Base-by-base conservation (phyloP, 352 stramenopile genomes). In the Globisporangium perplexum region DNA sequence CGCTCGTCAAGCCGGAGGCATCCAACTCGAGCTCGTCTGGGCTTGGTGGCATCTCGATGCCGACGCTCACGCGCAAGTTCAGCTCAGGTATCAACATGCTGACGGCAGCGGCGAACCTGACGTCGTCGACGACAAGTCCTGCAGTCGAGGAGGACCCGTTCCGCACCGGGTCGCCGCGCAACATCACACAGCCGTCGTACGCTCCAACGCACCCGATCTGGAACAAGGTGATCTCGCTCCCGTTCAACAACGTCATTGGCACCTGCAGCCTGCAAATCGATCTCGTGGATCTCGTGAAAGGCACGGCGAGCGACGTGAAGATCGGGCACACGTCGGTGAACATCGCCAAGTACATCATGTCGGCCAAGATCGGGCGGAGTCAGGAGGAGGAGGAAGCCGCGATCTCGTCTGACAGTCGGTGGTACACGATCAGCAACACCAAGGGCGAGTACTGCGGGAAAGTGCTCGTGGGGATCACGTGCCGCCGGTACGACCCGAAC, bases 361-460 rank as follows among this genome's bases (percentile, higher is more conserved):
- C 80, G 39, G 66, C 66, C 11, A 47, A 65, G 17, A 3, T 53
- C 1, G 62, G 57, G 11, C 60, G 48, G 4, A 64, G 55, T 7
- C 58, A 44, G 50, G 65, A 81, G 68, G 58, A 86, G 38, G 84
- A 95, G 61, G 80, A 95, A 22, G 65, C 66, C 4, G 74, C 80
- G 8, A 87, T 90, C 63, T 72, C 71, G n/a, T 69, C 76, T 12
- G 78, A 90, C 53, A 75, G 70, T 39, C 77, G 84, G 30, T 95
- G 84, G 84, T 90, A 91, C 65, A 92, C 84, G 4, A 72, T 95
- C 24, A 91, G 84, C 53, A 95, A 91, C 43, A 63, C 63, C 1
- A 93, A 91, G 60, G 84, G 84, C 14, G 84, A 95, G 52, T 95
- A 93, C 62, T 95, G 84, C 33, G 84, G 84, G 23, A 91, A 91